Evolutionary conservation across 352 stramenopile species (phyloP), one percentile per base, ranked within the genome.

Genomic region (Globisporangium uncinulatum): DNA sequence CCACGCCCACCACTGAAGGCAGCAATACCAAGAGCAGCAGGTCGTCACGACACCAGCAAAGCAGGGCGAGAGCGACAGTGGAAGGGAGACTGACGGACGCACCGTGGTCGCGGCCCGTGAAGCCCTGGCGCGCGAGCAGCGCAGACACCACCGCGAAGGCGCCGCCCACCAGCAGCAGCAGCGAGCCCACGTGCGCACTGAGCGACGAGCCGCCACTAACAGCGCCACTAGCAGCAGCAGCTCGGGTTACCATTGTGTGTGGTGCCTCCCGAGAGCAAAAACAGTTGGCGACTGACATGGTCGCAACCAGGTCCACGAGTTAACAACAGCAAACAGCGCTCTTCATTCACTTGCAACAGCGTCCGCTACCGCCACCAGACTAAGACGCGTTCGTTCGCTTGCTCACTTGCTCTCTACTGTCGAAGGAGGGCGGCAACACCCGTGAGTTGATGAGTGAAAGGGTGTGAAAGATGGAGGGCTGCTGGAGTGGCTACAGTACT

Each of bases 1-100:
- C 81, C 41, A 91, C 83, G 51, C 81, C 81, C 32, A 91, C 69
- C 21, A 86, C 81, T 83, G 31, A n/a, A n/a, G 11, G 43, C 14
- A 31, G 13, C 6, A 13, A 44, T 44, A n/a, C 9, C 24, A 29
- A 44, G 39, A 44, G 39, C 39, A n/a, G 14, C 9, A 44, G 39
- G 10, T 15, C 39, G 39, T 17, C 10, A 42, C 36, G 36, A 15
- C 5, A 42, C 36, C 10, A 17, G 36, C 14, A 42, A 42, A 46
- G 41, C 41, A 46, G 41, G 14, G 19, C 10, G 1, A 29, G 24
- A 29, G 24, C 24, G 24, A 29, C 24, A 29, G 24, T 29, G 24
- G 24, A 29, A 52, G 19, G 9, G 31, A 54, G 34, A 13, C 36
- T 17, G 31, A 1, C 13, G 31, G 9, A 31, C 56, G 4, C 19